Base-by-base conservation (phyloP, 2,329 filamentous ascomycete species). In the Lojkania enalia region DNA sequence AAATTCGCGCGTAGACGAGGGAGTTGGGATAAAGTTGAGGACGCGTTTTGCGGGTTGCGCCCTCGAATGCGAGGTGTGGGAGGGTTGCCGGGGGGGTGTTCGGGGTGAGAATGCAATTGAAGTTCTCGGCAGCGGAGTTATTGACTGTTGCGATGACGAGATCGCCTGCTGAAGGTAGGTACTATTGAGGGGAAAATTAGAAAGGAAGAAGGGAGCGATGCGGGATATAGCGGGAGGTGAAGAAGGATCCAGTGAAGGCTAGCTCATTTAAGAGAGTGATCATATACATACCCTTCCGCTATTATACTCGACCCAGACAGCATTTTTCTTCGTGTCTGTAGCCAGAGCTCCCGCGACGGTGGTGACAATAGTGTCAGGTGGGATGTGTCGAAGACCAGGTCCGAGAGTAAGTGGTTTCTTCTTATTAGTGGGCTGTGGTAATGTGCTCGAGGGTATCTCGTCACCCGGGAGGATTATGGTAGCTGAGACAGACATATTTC, bases 51-150 rank as follows among this genome's bases (percentile, higher is more conserved):
- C 91, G 94, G 33, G 87, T 90, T 14, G 90, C 94, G 52, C 85
- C 84, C 71, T 97, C 92, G 68, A 99, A 99, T n/a, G 90, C 83
- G 15, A 97, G 79, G 55, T 95, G 88, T 0, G 88, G 90, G 1
- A 97, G 83, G 14, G 88, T 76, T 1, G 88, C 90, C 48, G 73
- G 71, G 1, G 78, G 72, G 4, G 79, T 80, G 60, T 83, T 74
- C 6, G 80, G 78, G 20, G 88, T 86, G 41, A 97, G 78, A 56
- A 80, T 78, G 68, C 90, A 90, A 70, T 87, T 85, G 77, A 88
- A 96, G 66, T 82, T 80, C 58, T 97, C 94, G 45, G 79, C 77
- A 39, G 84, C 80, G 43, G 84, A 85, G 67, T 86, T 87, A 62
- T 88, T 83, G 57, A 97, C 79, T 54, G 88, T 90, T 47, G 89